A percentile compares a stretch with the other conserved stretches of the same genome.
These are phyloP conservation scores for Corchorus olitorius DNA, from an alignment of 345 rosid genomes.

Conservation along the genomic window DNA sequence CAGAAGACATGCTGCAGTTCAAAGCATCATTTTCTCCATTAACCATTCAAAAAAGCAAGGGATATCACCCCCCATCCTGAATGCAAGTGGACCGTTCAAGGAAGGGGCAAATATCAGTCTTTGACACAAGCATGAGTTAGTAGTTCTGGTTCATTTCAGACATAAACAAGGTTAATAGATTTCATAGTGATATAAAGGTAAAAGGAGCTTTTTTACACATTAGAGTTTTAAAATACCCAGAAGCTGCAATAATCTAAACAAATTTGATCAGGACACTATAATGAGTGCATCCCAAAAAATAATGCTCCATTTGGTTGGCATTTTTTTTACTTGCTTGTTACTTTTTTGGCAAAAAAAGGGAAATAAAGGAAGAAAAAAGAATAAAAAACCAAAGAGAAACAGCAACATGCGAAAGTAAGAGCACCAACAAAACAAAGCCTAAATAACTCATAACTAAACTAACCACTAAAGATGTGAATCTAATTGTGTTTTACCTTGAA, in stretches of 20 bases:
- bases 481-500: background rate
- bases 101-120: background rate
- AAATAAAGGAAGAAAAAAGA: background rate
- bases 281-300: background rate
- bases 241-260: background rate
- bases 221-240: background rate
- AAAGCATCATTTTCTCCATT: background rate
- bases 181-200: background rate
- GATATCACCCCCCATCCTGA: background rate
- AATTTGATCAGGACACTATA: background rate
- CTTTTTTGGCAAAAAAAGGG: background rate
- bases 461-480: background rate
- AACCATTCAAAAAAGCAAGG: background rate
- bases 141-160: background rate
- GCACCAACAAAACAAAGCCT: too few relatives aligned
- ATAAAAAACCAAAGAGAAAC: background rate
- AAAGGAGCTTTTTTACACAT: background rate
- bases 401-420: too few relatives aligned
- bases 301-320: background rate
- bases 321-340: too few relatives aligned
- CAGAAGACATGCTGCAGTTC: conserved; percentile 8
- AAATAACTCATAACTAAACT: background rate
- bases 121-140: background rate
- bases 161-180: background rate
- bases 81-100: background rate